Percentiles rank a stretch among this genome's conserved stretches.
Evolutionary conservation across 805 yeast genomes (phyloP).

Genomic region (Candida cerambycidarum): DNA sequence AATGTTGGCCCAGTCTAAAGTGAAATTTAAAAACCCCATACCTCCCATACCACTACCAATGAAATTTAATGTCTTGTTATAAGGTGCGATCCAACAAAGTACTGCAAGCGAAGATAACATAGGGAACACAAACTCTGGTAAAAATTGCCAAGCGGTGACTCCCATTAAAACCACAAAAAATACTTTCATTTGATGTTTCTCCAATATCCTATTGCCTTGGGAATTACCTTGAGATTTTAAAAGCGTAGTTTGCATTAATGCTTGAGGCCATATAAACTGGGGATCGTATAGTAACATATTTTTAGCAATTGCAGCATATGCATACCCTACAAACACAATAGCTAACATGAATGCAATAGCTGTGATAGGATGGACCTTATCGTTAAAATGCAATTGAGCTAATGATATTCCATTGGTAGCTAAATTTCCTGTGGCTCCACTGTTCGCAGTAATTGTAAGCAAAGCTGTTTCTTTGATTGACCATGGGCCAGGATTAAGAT

Average conservation of each 20-base stretch:
- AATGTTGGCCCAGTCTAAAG: constrained; percentile 55
- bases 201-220: constrained; percentile 14
- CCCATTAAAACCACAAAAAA: constrained; percentile 35
- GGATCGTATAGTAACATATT: constrained; percentile 47
- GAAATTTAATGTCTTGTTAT: constrained; percentile 39
- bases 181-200: constrained; percentile 30
- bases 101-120: constrained; percentile 49
- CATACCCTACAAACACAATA: constrained; percentile 53
- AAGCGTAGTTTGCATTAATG: constrained; percentile 52
- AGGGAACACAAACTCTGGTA: constrained; percentile 51
- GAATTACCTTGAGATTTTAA: constrained; percentile 29
- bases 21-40: constrained; percentile 47
- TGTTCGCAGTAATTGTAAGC: constrained; percentile 51
- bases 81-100: constrained; percentile 50
- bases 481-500: constrained; percentile 57
- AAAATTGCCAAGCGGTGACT: constrained; percentile 47
- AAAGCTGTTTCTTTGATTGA: constrained; percentile 53
- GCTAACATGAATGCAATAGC: constrained; percentile 51
- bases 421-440: constrained; percentile 52
- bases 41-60: constrained; percentile 56
- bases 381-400: constrained; percentile 45
- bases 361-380: constrained; percentile 32
- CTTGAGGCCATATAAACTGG: constrained; percentile 50
- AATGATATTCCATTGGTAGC: constrained; percentile 49
- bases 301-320: constrained; percentile 52